Base-by-base conservation (phyloP, 257 asterid species). In the Solanum rostratum region DNA sequence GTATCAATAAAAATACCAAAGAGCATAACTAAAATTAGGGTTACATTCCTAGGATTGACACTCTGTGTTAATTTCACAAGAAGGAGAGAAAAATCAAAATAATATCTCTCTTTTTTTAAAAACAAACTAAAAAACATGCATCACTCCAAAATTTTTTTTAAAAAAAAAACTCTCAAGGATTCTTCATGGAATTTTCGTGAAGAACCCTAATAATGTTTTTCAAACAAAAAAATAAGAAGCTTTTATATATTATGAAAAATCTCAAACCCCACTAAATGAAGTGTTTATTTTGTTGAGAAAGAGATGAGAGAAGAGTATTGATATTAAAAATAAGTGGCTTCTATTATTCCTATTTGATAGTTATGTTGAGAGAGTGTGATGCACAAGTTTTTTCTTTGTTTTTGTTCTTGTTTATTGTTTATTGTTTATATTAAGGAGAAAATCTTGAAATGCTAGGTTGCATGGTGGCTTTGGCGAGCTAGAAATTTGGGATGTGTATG, bases 21-120 rank as follows among this genome's bases (percentile, higher is more conserved):
- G 89, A 90, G 91, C 95, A 92, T 86, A 68, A 76, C 13, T 6
- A 22, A 53, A 46, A 55, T 88, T 88, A 92, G 95, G 94, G 87
- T 93, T 90, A 83, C 27, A 63, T 37, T 73, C 54, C 74, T 84
- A 57, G 91, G 91, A 33, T 92, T 90, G 94, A 92, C 90, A 92
- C 91, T 89, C 93, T 90, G 91, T 86, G 41, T 62, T 85, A 85
- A 83, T 85, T 62, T 45, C 52, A 65, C 7, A 20, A 8, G 43
- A 65, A 63, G n/a, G n/a, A 63, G 19, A 63, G n/a, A 12, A 24
- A 53, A 27, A 65, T 29, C n/a, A n/a, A n/a, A 29, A 63, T 27
- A 29, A 27, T 27, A 27, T 63, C 29, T 3, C 69, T 60, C 15
- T n/a, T n/a, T 18, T n/a, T n/a, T n/a, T n/a, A 43, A 71, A 22